Percentiles rank a stretch among this genome's conserved stretches.
These are phyloP conservation scores for Suaeda aralocaspica DNA, from an alignment of 148 eudicot genomes.

Conservation along the genomic window DNA sequence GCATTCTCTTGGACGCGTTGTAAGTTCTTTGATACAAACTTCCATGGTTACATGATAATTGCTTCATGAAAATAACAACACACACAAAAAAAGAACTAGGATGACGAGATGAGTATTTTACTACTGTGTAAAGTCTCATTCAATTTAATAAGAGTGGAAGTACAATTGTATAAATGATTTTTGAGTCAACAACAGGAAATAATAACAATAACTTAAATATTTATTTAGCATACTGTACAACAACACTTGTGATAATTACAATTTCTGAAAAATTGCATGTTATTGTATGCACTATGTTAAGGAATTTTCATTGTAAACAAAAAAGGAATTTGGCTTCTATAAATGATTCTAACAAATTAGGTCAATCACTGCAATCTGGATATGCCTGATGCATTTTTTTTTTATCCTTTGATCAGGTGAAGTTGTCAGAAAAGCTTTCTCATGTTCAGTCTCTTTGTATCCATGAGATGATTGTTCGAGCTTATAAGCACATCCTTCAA, in stretches of 20 bases:
- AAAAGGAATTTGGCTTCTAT: no score
- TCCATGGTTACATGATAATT: conserved; percentile 1
- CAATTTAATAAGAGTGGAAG: no score
- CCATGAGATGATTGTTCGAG: conserved; percentile 99
- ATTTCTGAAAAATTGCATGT: no score
- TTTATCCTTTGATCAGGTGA: conserved; percentile 58
- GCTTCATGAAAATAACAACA: not conserved
- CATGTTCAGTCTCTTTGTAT: conserved; percentile 98
- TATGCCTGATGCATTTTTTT: conserved; percentile 1
- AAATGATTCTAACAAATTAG: not conserved
- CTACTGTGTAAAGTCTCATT: no score
- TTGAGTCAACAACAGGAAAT: no score
- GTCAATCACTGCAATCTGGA: not conserved
- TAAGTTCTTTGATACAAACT: conserved; percentile 32
- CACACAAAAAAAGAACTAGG: not conserved
- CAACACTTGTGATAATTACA: no score
- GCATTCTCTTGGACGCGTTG: conserved; percentile 98
- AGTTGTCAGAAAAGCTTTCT: conserved; percentile 90
- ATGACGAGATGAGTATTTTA: not conserved
- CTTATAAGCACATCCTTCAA: conserved; percentile 92
- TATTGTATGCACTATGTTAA: no score
- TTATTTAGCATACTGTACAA: no score
- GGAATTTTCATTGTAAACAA: no score
- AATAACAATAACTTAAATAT: no score
- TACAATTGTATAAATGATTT: no score